A percentile compares a stretch with the other conserved stretches of the same genome.
Conservation (phyloP, 352 stramenopile species). For the Globisporangium paddicum region DNA sequence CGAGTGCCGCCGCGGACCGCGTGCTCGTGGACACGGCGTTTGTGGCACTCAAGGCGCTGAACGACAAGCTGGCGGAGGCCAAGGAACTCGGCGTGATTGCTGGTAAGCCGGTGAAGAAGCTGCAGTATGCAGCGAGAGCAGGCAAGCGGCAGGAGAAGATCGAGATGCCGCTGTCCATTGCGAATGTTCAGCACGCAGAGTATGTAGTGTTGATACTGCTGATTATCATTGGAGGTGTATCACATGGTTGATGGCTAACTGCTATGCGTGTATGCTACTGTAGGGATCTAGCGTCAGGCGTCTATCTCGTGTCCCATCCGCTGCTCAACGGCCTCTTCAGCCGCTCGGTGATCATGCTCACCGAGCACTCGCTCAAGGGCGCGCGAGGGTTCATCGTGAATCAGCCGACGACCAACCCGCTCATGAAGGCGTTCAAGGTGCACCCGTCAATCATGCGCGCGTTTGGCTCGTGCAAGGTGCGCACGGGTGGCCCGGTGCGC, state of each 20-base stretch:
- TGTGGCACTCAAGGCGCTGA: conserved; percentile 52
- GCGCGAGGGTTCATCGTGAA: conserved; percentile 80
- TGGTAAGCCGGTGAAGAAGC: neutral
- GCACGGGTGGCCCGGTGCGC: conserved; percentile 56
- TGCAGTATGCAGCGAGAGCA: conserved; percentile 1
- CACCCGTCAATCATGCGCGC: conserved; percentile 46
- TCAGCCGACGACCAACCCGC: conserved; percentile 40
- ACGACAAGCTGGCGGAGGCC: conserved; percentile 49
- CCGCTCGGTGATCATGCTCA: conserved; percentile 71
- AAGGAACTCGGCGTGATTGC: conserved; percentile 26
- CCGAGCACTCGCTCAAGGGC: conserved; percentile 48
- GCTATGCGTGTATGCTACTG: neutral
- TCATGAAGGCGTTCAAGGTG: conserved; percentile 58
- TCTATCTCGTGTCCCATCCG: conserved; percentile 76
- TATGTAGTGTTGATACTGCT: conserved; percentile 13
- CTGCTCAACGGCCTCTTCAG: conserved; percentile 67
- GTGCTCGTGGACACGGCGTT: conserved; percentile 55
- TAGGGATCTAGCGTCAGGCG: conserved; percentile 37
- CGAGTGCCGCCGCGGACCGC: neutral
- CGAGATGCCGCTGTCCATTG: conserved; percentile 11
- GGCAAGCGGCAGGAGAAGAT: neutral
- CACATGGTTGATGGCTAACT: neutral
- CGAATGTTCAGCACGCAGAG: conserved; percentile 38
- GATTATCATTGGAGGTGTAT: neutral
- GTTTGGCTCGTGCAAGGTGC: conserved; percentile 60